phyloP scores from a whole-genome alignment of 352 stramenopile species.

The Globisporangium alternatum region DNA sequence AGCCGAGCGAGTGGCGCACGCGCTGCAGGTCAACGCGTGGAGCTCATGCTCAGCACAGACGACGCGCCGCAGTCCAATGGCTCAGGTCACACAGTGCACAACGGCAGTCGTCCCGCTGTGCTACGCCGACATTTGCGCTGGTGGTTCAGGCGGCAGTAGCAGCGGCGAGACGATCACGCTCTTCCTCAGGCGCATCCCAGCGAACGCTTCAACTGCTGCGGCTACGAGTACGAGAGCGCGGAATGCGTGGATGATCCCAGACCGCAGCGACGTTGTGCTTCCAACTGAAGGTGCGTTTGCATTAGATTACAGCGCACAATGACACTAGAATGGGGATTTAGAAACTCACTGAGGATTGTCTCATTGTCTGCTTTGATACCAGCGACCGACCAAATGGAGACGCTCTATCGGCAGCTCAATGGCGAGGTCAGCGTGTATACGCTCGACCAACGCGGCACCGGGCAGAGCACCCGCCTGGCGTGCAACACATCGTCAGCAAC shows the following conservation, averaged over 20 bases:
- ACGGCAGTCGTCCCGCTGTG: conserved; percentile 43
- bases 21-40: conserved; percentile 9
- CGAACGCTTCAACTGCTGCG: background rate
- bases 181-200: conserved; percentile 47
- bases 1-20: background rate
- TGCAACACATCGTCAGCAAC: background rate
- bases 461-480: conserved; percentile 12
- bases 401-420: conserved; percentile 40
- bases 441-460: conserved; percentile 51
- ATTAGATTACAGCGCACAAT: background rate
- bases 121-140: conserved; percentile 34
- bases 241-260: conserved; percentile 36
- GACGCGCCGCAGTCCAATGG: background rate
- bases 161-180: conserved; percentile 37
- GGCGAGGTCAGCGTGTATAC: conserved; percentile 46
- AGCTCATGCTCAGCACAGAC: background rate
- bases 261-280: conserved; percentile 23
- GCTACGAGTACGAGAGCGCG: background rate
- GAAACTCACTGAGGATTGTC: background rate
- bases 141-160: conserved; percentile 12
- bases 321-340: background rate
- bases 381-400: conserved; percentile 34
- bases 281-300: conserved; percentile 7
- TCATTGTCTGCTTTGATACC: background rate
- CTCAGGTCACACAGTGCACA: conserved; percentile 27